Percentiles rank a stretch among this genome's conserved stretches.
Conservation (phyloP, 164 flowering plant species). For the Vitis labrusca region DNA sequence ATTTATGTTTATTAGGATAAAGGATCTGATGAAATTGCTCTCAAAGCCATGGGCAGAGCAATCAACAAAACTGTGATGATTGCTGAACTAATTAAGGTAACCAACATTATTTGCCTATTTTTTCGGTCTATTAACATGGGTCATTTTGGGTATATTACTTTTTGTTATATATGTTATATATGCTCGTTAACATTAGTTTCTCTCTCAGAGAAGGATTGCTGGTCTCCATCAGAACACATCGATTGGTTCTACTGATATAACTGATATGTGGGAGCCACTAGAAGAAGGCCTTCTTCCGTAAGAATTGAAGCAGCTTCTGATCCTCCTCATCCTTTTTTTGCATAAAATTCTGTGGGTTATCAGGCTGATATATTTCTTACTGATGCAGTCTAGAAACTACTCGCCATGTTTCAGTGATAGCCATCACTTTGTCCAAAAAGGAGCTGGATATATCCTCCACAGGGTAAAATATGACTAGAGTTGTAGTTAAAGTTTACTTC, state of each 20-base stretch:
- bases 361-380: not conserved
- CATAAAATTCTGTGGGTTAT: not conserved
- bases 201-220: conserved; percentile 26
- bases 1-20: conserved; percentile 35
- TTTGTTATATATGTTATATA: not conserved
- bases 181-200: not conserved
- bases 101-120: not conserved
- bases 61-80: conserved; percentile 69
- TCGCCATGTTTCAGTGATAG: conserved; percentile 37
- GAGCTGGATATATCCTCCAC: conserved; percentile 30
- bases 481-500: not conserved
- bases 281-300: conserved; percentile 49
- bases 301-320: not conserved
- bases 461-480: conserved; percentile 23
- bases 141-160: too few relatives aligned
- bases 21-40: conserved; percentile 45
- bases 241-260: conserved; percentile 33
- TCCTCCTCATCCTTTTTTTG: not conserved
- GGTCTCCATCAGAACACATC: conserved; percentile 35
- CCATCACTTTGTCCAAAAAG: conserved; percentile 33
- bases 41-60: conserved; percentile 80
- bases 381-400: conserved; percentile 36
- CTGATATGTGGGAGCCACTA: conserved; percentile 43
- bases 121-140: too few relatives aligned
- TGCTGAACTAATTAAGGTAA: conserved; percentile 61